Evolutionary conservation across 768 basidiomycete genomes (phyloP), one percentile per base, ranked within the genome.

Genomic region (Boletus rubescentipes): DNA sequence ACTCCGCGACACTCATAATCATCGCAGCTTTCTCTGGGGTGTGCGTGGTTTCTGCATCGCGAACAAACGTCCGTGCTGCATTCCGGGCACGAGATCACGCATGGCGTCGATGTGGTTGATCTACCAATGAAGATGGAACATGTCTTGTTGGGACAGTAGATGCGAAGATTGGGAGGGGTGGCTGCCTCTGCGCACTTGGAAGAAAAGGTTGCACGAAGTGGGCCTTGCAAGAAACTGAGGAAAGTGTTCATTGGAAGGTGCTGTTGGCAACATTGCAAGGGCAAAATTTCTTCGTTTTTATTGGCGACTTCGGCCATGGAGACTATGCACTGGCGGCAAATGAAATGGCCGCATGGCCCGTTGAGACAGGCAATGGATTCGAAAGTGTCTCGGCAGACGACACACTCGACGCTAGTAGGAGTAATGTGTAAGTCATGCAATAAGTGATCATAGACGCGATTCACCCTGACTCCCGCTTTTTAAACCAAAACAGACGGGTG

Each of bases 51-150:
- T 61, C 79, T 85, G 73, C 85, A 87, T 8, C 55, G 51, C 0
- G 73, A 64, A 62, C 85, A 86, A 0, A 78, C 76, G 0, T 49
- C 43, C 0, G 64, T 65, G 5, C 48, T 34, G 63, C 85, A 87
- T 18, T 61, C 51, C 0, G 60, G 46, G 57, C 85, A 86, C 1
- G 44, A 37, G 12, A 79, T 55, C 5, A 64, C 51, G 11, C 8
- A 20, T 16, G 46, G 48, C 20, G 32, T 44, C 30, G 46, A 52
- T 10, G 73, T 69, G 0, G 76, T 72, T 20, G 50, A 46, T 46
- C 63, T 59, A 9, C 83, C 80, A 18, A 86, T 66, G 67, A 86
- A 86, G 0, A 63, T 54, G 15, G 79, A 82, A 57, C 84, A 87
- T 1, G 71, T 69, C 9, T 75, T 63, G 12, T 60, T 71, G 7